Evolutionary conservation across 345 rosid species (phyloP).

Genomic region (Corymbia maculata): DNA sequence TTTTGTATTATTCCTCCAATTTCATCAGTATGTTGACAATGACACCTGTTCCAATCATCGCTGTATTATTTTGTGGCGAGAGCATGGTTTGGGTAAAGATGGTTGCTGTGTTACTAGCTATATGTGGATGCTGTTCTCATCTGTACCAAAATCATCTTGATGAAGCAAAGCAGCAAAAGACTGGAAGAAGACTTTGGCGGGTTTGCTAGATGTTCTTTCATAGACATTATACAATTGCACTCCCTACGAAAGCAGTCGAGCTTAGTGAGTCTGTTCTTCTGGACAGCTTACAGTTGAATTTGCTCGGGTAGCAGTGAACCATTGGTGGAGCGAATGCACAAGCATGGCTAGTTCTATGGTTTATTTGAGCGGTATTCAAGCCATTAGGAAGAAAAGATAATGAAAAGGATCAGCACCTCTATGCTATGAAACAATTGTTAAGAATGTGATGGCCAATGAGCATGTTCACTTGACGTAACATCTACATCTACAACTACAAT

Average conservation of each 20-base stretch:
- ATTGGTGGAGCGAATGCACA: neutral
- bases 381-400: neutral
- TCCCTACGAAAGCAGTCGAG: neutral
- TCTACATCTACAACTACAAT: neutral
- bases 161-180: constrained; percentile 1
- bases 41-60: constrained; percentile 15
- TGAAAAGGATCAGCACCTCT: neutral
- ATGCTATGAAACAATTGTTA: neutral
- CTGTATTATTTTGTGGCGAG: constrained; percentile 13
- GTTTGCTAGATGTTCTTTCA: neutral
- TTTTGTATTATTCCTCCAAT: constrained; percentile 24
- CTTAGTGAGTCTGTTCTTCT: neutral
- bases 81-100: constrained; percentile 11
- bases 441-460: neutral
- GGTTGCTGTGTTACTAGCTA: constrained; percentile 15
- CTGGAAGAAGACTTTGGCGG: neutral
- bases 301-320: neutral
- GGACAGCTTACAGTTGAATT: neutral
- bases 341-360: neutral
- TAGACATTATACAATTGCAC: neutral
- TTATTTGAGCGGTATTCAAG: neutral
- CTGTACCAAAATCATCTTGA: constrained; percentile 25
- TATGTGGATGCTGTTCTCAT: constrained; percentile 27
- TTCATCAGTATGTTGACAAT: constrained; percentile 17
- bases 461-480: neutral